A percentile compares a stretch with the other conserved stretches of the same genome.
These are phyloP conservation scores for Chrysophaeum taylorii DNA, from an alignment of 352 stramenopile genomes.

Conservation along the genomic window DNA sequence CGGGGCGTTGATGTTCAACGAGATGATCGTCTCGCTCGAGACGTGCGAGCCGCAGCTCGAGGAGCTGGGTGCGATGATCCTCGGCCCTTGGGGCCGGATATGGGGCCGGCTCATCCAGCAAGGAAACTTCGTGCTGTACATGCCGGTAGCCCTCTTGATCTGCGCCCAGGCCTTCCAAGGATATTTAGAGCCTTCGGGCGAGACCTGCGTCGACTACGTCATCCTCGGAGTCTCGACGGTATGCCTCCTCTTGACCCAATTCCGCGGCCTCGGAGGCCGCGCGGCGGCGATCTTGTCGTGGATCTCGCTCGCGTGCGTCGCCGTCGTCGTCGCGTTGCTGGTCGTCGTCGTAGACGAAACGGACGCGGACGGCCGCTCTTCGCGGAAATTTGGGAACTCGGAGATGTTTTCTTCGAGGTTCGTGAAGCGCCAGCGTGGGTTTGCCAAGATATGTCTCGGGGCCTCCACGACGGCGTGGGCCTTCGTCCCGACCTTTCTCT, in stretches of 20 bases:
- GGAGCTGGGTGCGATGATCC: not conserved
- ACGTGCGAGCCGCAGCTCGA: not conserved
- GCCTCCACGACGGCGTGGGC: constrained; percentile 2
- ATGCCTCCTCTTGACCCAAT: constrained; percentile 1
- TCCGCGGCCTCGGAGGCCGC: not conserved
- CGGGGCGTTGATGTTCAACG: not conserved
- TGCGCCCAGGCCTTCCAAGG: constrained; percentile 3
- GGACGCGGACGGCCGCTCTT: not conserved
- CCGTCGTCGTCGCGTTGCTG: not conserved
- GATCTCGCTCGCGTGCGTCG: constrained; percentile 8
- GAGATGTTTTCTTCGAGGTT: constrained; percentile 5
- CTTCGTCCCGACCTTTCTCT: constrained; percentile 7
- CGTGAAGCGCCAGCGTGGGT: not conserved
- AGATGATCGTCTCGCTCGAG: not conserved
- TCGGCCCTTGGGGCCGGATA: not conserved
- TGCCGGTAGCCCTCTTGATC: not conserved
- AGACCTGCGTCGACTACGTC: not conserved
- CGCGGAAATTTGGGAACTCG: constrained; percentile 8
- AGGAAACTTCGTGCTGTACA: constrained; percentile 15
- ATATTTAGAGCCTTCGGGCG: not conserved
- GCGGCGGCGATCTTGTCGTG: not conserved
- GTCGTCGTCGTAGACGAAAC: no score
- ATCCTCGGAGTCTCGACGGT: not conserved
- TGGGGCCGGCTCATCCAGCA: not conserved
- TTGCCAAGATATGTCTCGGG: not conserved